phyloP scores from a whole-genome alignment of 1,139 yeast species.

The Sugiyamaella castrensis region DNA sequence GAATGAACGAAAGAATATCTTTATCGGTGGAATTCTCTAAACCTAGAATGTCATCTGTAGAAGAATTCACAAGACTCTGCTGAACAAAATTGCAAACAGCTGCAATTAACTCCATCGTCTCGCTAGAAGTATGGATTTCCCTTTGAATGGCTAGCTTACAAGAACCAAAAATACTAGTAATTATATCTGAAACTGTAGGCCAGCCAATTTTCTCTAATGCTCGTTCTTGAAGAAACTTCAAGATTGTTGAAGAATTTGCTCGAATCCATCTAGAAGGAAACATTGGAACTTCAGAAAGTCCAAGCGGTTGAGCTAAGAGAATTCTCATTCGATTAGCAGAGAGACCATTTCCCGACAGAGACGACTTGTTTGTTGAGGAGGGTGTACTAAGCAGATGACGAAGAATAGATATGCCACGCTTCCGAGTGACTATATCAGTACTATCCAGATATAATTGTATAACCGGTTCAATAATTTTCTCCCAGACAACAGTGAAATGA shows the following conservation, averaged over 20 bases:
- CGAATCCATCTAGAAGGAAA: constrained; percentile 24
- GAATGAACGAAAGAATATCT: constrained; percentile 14
- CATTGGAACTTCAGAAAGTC: constrained; percentile 19
- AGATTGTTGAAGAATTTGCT: constrained; percentile 14
- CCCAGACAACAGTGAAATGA: constrained; percentile 19
- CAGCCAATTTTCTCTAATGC: constrained; percentile 15
- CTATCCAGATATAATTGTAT: constrained; percentile 12
- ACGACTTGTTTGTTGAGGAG: neutral
- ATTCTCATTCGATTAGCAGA: constrained; percentile 8
- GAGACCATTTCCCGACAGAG: neutral
- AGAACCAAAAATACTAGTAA: constrained; percentile 16
- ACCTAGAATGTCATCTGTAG: neutral
- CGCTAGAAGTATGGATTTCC: constrained; percentile 25
- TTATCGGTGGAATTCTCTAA: constrained; percentile 9
- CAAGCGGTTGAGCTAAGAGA: constrained; percentile 10
- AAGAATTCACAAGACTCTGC: neutral
- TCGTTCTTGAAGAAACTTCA: constrained; percentile 13
- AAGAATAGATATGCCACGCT: constrained; percentile 13
- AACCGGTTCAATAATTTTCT: constrained; percentile 16
- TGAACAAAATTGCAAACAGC: constrained; percentile 22
- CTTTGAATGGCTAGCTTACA: constrained; percentile 20
- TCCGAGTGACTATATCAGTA: constrained; percentile 1
- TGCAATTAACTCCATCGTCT: constrained; percentile 26
- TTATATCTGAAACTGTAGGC: constrained; percentile 12
- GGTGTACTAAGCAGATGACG: constrained; percentile 15